Conservation (phyloP, 2,329 filamentous ascomycete genomes). For the Alternaria hordeiaustralica region DNA sequence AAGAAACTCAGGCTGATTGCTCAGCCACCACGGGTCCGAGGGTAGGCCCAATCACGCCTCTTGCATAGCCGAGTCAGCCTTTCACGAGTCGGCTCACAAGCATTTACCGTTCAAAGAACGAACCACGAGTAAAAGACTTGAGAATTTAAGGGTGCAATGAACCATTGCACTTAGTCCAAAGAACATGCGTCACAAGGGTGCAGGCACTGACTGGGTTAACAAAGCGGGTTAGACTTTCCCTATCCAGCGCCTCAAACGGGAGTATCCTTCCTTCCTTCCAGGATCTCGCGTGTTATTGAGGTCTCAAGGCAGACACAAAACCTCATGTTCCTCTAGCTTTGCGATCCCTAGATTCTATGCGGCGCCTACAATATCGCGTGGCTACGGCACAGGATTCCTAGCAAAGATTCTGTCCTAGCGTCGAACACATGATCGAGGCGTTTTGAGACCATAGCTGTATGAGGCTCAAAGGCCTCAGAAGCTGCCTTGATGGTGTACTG, state of each 20-base stretch:
- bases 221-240: neutral
- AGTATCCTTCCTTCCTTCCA: neutral
- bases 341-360: neutral
- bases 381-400: neutral
- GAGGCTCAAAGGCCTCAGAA: neutral
- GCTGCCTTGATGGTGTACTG: neutral
- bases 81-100: neutral
- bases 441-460: neutral
- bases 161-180: neutral
- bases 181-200: neutral
- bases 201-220: conserved; percentile 1
- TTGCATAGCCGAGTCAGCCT: neutral
- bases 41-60: neutral
- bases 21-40: neutral
- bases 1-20: neutral
- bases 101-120: neutral
- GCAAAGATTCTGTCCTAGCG: neutral
- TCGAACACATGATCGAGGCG: neutral
- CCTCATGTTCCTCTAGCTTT: neutral
- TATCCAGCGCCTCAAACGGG: neutral
- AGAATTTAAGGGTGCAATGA: neutral
- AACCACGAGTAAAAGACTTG: neutral
- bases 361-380: neutral
- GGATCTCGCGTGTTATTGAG: neutral
- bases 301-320: neutral